Evolutionary conservation across 2,329 filamentous ascomycete genomes (phyloP).

Genomic region (Sclerotinia borealis): DNA sequence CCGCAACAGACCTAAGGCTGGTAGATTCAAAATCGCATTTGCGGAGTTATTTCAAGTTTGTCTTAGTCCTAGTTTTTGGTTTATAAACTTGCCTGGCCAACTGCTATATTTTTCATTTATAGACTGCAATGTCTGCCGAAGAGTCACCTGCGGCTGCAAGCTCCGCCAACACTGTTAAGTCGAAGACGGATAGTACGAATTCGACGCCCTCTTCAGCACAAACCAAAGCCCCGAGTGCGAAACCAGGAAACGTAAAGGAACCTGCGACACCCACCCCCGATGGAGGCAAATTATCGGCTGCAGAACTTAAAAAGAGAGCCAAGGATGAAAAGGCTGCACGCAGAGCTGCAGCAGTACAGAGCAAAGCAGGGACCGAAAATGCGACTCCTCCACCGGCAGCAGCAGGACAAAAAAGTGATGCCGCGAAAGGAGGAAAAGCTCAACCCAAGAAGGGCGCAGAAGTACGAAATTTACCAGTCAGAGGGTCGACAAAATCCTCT

Average conservation of each 20-base stretch:
- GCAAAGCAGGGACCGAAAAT: constrained; percentile 37
- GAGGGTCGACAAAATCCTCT: constrained; percentile 25
- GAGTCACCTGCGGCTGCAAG: constrained; percentile 17
- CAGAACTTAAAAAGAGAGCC: constrained; percentile 68
- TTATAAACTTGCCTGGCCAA: neutral
- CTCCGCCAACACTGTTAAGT: constrained; percentile 2
- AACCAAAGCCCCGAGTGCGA: constrained; percentile 9
- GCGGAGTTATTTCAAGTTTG: neutral
- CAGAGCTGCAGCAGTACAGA: constrained; percentile 63
- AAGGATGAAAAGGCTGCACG: constrained; percentile 89
- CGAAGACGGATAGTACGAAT: neutral
- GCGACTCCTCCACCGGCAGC: constrained; percentile 19
- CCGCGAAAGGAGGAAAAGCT: constrained; percentile 34
- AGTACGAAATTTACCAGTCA: constrained; percentile 22
- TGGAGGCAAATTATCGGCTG: constrained; percentile 51
- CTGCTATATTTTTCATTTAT: neutral
- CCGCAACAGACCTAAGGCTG: neutral
- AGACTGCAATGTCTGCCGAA: constrained; percentile 18
- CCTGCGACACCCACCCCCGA: constrained; percentile 24
- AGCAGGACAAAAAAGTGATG: constrained; percentile 23
- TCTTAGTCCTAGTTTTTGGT: neutral
- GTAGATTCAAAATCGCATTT: neutral
- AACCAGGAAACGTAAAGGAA: constrained; percentile 14
- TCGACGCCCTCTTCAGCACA: constrained; percentile 9
- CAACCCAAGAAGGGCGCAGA: constrained; percentile 33